Evolutionary conservation across 768 basidiomycete genomes (phyloP), one percentile per base, ranked within the genome.

Genomic region (button mushroom (Agaricus bisporus)): DNA sequence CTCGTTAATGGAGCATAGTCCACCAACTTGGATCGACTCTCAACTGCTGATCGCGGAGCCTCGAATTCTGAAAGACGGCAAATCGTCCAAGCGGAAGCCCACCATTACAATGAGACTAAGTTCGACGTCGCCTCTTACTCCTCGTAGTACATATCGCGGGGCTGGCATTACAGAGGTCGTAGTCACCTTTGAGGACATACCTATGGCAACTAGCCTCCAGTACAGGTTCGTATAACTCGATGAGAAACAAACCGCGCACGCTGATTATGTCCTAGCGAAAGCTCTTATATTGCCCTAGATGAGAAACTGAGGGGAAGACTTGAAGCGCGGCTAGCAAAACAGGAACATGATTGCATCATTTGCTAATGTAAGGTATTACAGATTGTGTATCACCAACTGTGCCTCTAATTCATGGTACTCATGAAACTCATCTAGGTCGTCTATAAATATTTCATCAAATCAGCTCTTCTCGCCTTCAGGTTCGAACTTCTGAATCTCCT

Each of bases 11-110:
- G 79, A 81, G 49, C 69, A 78, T 48, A 83, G 83, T 54, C 75
- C 81, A 0, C 78, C 84, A 2, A 81, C 83, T 4, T 79, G 71
- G 58, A 58, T 86, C 36, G 76, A 85, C 59, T 77, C 80, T 0
- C 72, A 71, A 3, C 67, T 86, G 8, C 50, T 82, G 35, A 69
- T 83, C 37, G 62, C 67, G 0, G 66, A 73, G 20, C 70, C 67
- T 18, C 17, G 43, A 48, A 58, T 18, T 51, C 47, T 59, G 37
- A 46, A 45, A 42, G 10, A 9, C 51, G 35, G 12, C 53, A 50
- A 12, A 8, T 58, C n/a, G 45, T 48, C 51, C 1, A 68, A 67
- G 41, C 63, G 64, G 0, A 71, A 70, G 38, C 66, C 68, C 2
- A 62, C 68, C 1, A 72, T 74, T 28, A 64, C 62, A 14, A 56